phyloP scores from a whole-genome alignment of 2,329 filamentous ascomycete genomes.

The Colletotrichum siamense region DNA sequence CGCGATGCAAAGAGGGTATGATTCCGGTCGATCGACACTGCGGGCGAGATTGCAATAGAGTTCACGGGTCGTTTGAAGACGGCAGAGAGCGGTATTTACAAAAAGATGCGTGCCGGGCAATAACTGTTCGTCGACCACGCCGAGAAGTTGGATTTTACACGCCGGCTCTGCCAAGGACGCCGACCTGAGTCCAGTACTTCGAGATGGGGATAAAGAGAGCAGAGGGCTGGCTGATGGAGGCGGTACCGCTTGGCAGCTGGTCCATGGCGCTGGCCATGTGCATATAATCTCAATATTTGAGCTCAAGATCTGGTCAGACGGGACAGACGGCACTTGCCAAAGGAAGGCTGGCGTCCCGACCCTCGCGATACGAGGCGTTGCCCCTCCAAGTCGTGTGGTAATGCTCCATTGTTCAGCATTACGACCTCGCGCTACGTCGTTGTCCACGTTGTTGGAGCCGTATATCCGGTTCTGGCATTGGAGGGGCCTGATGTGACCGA shows the following conservation, averaged over 20 bases:
- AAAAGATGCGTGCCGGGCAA: background rate
- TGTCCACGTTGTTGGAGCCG: background rate
- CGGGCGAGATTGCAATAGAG: background rate
- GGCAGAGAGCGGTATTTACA: constrained; percentile 18
- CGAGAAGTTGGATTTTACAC: background rate
- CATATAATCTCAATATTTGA: background rate
- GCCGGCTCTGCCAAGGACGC: constrained; percentile 1
- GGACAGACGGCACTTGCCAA: background rate
- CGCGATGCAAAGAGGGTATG: constrained; percentile 9
- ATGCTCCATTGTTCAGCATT: background rate
- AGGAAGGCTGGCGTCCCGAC: background rate
- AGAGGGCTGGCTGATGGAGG: background rate
- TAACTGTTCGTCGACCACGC: background rate
- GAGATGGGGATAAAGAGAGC: background rate
- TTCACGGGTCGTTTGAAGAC: background rate
- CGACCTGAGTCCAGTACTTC: background rate
- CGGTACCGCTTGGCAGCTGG: constrained; percentile 5
- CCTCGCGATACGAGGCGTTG: constrained; percentile 9
- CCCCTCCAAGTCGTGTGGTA: background rate
- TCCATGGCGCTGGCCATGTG: constrained; percentile 2
- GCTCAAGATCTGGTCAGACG: background rate
- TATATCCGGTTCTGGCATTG: background rate
- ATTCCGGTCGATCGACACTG: constrained; percentile 14
- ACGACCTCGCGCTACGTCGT: background rate
- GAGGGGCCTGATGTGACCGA: background rate